Evolutionary conservation across 768 basidiomycete genomes (phyloP).

Genomic region (Hortiboletus campestris): DNA sequence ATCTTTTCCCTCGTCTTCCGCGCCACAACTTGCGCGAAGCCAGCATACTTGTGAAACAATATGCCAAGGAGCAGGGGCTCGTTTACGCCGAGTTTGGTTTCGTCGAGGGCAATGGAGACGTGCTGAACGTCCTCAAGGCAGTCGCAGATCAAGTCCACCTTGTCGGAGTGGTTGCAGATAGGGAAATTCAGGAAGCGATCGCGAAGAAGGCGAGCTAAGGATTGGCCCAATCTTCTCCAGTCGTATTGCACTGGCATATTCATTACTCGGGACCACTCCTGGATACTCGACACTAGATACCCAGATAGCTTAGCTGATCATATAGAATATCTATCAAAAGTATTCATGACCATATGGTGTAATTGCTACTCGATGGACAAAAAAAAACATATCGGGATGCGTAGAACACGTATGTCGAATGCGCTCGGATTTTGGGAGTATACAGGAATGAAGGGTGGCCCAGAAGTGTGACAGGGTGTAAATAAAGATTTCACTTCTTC

Average conservation of each 20-base stretch:
- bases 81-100: slow-evolving; percentile 93
- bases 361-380: neutral
- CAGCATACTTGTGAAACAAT: slow-evolving; percentile 81
- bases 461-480: slow-evolving; percentile 22
- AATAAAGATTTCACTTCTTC: slow-evolving; percentile 65
- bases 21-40: slow-evolving; percentile 89
- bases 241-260: neutral
- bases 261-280: neutral
- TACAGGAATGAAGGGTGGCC: slow-evolving; percentile 21
- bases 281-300: slow-evolving; percentile 15
- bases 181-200: slow-evolving; percentile 65
- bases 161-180: slow-evolving; percentile 76
- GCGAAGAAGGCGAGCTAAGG: slow-evolving; percentile 39
- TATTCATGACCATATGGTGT: neutral
- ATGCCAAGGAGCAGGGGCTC: slow-evolving; percentile 79
- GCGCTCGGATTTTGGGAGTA: slow-evolving; percentile 39
- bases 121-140: slow-evolving; percentile 72
- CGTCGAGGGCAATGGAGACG: slow-evolving; percentile 79
- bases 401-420: slow-evolving; percentile 30
- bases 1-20: slow-evolving; percentile 93
- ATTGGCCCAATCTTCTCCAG: neutral
- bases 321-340: neutral
- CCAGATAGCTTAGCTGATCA: neutral
- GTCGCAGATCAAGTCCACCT: slow-evolving; percentile 89
- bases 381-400: slow-evolving; percentile 12